These are phyloP conservation scores for Cercophora samala DNA, from an alignment of 495 filamentous ascomycete genomes.

Conservation along the genomic window DNA sequence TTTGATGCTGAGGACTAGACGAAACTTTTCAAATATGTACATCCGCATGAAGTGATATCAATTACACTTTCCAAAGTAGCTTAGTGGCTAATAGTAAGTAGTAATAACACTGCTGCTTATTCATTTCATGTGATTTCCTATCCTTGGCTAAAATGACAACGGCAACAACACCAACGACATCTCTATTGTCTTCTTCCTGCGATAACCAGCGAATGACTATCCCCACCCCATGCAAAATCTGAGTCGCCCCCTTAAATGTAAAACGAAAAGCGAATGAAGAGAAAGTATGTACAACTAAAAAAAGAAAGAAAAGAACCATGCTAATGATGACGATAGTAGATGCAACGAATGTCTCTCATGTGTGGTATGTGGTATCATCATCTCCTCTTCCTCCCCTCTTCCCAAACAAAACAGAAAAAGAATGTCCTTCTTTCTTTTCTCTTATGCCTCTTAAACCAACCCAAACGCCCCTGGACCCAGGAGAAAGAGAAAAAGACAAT, in stretches of 20 bases:
- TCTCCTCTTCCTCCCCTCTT: conserved; percentile 5
- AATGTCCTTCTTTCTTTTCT: background rate
- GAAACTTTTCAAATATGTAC: background rate
- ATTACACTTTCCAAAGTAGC: background rate
- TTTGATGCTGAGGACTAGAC: background rate
- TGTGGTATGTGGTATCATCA: conserved; percentile 20
- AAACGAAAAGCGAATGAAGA: conserved; percentile 5
- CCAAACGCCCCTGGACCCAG: conserved; percentile 11
- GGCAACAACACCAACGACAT: background rate
- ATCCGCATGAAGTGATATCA: background rate
- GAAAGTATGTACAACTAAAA: background rate
- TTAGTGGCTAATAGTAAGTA: background rate
- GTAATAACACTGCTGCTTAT: background rate
- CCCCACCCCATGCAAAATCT: background rate
- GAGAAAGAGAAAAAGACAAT: background rate
- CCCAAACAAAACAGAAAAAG: background rate
- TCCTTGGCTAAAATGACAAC: background rate
- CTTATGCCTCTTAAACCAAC: background rate
- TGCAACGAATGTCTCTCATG: background rate
- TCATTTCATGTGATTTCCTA: background rate
- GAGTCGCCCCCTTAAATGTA: background rate
- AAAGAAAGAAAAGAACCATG: background rate
- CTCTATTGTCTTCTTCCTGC: background rate
- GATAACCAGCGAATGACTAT: background rate
- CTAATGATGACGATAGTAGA: background rate